Conservation (phyloP, 257 asterid species). For the Penstemon davidsonii region DNA sequence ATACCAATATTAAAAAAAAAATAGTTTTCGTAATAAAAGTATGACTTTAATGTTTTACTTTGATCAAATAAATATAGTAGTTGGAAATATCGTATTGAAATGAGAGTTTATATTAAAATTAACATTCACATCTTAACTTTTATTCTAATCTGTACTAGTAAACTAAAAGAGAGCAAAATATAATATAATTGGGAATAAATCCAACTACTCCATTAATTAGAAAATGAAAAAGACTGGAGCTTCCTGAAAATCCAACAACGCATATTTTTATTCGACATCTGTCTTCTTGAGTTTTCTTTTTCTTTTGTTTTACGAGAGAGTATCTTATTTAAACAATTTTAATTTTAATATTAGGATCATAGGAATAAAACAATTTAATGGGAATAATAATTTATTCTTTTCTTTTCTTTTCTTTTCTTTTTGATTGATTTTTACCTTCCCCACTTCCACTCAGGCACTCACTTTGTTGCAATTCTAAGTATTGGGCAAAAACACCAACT, state of each 20-base stretch:
- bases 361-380: background rate
- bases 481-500: constrained; percentile 12
- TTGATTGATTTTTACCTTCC: constrained; percentile 21
- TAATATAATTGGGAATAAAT: no score
- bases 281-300: constrained; percentile 24
- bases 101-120: no score
- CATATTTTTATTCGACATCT: constrained; percentile 43
- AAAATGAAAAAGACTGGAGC: constrained; percentile 24
- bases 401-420: constrained; percentile 23
- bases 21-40: no score
- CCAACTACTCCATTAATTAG: background rate
- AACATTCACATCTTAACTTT: no score
- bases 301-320: constrained; percentile 22
- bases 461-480: constrained; percentile 35
- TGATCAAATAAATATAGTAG: no score
- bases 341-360: no score
- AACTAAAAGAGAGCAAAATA: no score
- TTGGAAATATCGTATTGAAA: no score
- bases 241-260: constrained; percentile 34
- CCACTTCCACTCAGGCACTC: constrained; percentile 30
- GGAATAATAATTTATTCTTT: constrained; percentile 7
- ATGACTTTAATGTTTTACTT: no score
- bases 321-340: constrained; percentile 8
- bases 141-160: no score
- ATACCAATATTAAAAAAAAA: no score